These are phyloP conservation scores for Sesbania bispinosa DNA, from an alignment of 306 rosid genomes.

Conservation along the genomic window DNA sequence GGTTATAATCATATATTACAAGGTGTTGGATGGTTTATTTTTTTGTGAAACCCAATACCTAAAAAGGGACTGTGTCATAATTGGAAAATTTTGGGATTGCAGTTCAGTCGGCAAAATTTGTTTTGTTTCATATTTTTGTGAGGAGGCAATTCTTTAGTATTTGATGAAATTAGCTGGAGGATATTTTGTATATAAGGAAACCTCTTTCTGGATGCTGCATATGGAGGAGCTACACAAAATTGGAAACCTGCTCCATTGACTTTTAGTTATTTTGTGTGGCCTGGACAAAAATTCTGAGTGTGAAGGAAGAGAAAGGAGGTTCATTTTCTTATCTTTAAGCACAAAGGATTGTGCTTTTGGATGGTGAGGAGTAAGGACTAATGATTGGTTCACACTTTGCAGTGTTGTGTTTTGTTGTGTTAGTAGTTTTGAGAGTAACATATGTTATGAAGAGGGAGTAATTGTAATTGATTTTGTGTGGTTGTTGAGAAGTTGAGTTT, in stretches of 20 bases:
- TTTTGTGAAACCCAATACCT: conserved; percentile 30
- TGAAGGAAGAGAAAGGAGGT: too few species aligned
- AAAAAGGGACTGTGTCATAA: neutral
- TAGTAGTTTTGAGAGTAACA: conserved; percentile 32
- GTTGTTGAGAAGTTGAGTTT: conserved; percentile 16
- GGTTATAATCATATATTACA: conserved; percentile 1
- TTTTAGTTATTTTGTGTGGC: conserved; percentile 14
- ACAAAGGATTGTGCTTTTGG: too few species aligned
- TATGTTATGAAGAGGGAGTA: conserved; percentile 29
- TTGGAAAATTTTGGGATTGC: conserved; percentile 30
- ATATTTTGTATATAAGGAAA: too few species aligned
- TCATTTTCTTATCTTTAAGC: too few species aligned
- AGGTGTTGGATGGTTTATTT: conserved; percentile 28
- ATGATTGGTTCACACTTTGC: conserved; percentile 8
- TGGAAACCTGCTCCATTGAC: conserved; percentile 21
- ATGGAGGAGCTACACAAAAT: neutral
- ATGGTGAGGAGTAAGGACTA: too few species aligned
- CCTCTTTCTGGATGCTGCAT: too few species aligned
- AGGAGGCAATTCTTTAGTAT: conserved; percentile 5
- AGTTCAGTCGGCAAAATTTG: conserved; percentile 26
- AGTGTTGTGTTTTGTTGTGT: conserved; percentile 30
- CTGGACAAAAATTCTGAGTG: too few species aligned
- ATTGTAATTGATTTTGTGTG: conserved; percentile 20
- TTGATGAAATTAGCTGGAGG: conserved; percentile 24
- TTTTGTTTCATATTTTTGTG: neutral